Base-by-base conservation (phyloP, 805 yeast genomes). In the Barnettozyma siamensis region DNA sequence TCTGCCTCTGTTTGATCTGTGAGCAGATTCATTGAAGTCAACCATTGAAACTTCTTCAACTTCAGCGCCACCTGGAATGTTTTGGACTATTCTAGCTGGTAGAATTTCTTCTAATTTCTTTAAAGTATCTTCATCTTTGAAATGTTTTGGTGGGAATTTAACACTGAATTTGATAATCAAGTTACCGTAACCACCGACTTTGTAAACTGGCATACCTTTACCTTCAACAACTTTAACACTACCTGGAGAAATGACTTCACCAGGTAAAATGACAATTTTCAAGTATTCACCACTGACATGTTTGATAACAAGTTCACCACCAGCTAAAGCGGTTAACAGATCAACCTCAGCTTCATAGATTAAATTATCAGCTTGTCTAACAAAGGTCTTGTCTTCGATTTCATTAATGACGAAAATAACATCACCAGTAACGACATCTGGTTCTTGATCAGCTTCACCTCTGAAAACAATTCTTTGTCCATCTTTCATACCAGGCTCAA, bases 391-490 rank as follows among this genome's bases (percentile, higher is more conserved):
- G 65, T 93, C 94, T 49, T 88, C 86, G 72, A 83, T 87, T 73
- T 91, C 96, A 49, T 86, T 91, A 50, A 93, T 77, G 31, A 88
- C 84, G 51, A 93, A 88, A 46, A 93, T 75, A 49, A 93, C 98
- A 65, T 93, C 99, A 64, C 99, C 99, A 24, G 99, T 95, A 46
- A 88, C 79, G 44, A 87, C 75, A 63, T 84, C 88, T 47, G 98
- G 98, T 51, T 84, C 93, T 67, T 91, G 96, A 67, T 93, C 99
- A 59, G 97, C 97, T 71, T 91, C 97, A 52, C 97, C 98, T 54
- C 79, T 73, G 72, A 91, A 93, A 7, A 80, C 86, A 54, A 93
- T 76, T 67, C 80, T 80, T 70, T 91, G 95, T 45, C 96, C 96
- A 59, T 88, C 84, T 60, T 73, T 81, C 97, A 91, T 91, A 71